Evolutionary conservation across 352 stramenopile species (phyloP).

Genomic region (Phytophthora pistaciae): DNA sequence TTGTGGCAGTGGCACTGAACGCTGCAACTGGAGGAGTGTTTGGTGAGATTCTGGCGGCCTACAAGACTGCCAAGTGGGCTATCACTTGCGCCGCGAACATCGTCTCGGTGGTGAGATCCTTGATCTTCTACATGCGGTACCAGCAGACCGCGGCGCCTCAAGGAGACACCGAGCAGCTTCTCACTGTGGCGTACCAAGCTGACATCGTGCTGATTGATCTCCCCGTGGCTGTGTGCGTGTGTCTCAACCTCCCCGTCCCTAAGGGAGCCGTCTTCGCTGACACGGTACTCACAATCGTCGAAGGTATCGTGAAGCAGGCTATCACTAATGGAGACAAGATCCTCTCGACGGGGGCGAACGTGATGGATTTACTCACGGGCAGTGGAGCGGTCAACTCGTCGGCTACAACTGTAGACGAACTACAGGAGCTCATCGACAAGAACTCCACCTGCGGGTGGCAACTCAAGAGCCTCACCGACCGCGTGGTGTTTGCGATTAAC

Average conservation of each 20-base stretch:
- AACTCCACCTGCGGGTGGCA: constrained; percentile 19
- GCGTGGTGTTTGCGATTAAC: constrained; percentile 4
- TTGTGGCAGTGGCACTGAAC: constrained; percentile 21
- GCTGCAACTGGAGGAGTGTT: constrained; percentile 23
- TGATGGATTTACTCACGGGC: constrained; percentile 4
- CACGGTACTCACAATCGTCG: constrained; percentile 9
- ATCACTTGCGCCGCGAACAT: constrained; percentile 18
- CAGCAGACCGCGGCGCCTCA: constrained; percentile 21
- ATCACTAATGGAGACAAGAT: constrained; percentile 25
- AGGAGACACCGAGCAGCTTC: constrained; percentile 16
- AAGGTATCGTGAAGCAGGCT: constrained; percentile 25
- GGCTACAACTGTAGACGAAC: constrained; percentile 14
- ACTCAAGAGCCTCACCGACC: constrained; percentile 20
- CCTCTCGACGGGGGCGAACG: constrained; percentile 14
- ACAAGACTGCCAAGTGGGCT: constrained; percentile 19
- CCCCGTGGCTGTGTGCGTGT: constrained; percentile 5
- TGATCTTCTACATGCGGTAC: constrained; percentile 29
- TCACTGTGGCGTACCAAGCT: constrained; percentile 19
- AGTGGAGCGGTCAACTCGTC: not conserved
- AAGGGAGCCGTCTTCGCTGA: constrained; percentile 9
- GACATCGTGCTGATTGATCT: constrained; percentile 21
- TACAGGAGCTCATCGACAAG: constrained; percentile 12
- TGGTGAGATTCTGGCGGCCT: constrained; percentile 12
- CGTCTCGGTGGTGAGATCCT: constrained; percentile 9
- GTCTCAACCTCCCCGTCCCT: constrained; percentile 9